Percentiles rank a stretch among this genome's conserved stretches.
Evolutionary conservation across 2,329 filamentous ascomycete species (phyloP).

Genomic region (Epichloe typhina): DNA sequence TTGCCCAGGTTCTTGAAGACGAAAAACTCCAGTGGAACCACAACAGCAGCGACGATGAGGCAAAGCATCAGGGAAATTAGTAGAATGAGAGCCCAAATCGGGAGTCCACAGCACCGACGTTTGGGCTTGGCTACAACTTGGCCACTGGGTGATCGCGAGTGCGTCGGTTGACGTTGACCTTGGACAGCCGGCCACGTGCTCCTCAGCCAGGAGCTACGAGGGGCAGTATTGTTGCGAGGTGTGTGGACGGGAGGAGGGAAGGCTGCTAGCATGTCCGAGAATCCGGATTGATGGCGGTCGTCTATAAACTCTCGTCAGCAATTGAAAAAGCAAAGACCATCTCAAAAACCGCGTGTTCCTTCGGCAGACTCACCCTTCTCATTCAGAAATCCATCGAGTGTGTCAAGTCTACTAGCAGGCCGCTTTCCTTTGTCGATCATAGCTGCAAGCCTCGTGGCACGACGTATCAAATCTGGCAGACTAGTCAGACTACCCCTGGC

Average conservation of each 20-base stretch:
- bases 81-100: constrained; percentile 63
- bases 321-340: not conserved
- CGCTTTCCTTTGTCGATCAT: constrained; percentile 74
- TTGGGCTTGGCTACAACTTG: constrained; percentile 12
- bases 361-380: constrained; percentile 25
- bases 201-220: constrained; percentile 32
- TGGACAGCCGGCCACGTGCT: constrained; percentile 37
- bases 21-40: constrained; percentile 59
- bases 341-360: not conserved
- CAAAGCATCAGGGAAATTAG: constrained; percentile 51
- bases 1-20: constrained; percentile 39
- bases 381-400: constrained; percentile 36
- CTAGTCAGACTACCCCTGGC: constrained; percentile 82
- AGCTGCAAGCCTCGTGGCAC: constrained; percentile 74
- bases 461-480: constrained; percentile 76
- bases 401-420: constrained; percentile 45
- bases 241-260: constrained; percentile 51
- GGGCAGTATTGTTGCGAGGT: constrained; percentile 26
- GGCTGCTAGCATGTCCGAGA: constrained; percentile 53
- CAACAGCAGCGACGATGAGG: constrained; percentile 65
- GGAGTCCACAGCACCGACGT: constrained; percentile 72
- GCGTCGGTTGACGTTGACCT: constrained; percentile 8
- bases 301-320: constrained; percentile 13
- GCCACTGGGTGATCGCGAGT: constrained; percentile 6
- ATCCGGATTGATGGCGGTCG: constrained; percentile 36